Percentiles rank a stretch among this genome's conserved stretches.
These are phyloP conservation scores for Austroboletus niveus DNA, from an alignment of 1,284 basidiomycete species.

Conservation along the genomic window DNA sequence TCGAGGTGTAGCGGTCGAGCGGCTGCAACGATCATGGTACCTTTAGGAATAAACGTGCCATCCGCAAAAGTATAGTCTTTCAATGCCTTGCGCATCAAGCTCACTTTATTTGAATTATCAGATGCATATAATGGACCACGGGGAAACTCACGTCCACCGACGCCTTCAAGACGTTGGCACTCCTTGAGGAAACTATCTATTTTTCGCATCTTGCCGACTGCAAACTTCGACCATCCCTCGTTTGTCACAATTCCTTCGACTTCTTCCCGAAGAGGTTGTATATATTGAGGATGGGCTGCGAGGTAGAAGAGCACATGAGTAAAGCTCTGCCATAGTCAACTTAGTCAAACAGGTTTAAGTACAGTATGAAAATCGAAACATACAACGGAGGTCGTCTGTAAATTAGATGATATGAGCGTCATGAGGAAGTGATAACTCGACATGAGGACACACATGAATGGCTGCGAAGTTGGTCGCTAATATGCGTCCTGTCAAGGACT, in stretches of 20 bases:
- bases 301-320: slow-evolving; percentile 38
- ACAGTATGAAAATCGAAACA: not conserved
- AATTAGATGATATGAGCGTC: not conserved
- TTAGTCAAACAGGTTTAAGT: not conserved
- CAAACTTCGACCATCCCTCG: slow-evolving; percentile 45
- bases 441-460: slow-evolving; percentile 29
- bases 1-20: slow-evolving; percentile 26
- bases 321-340: slow-evolving; percentile 23
- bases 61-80: slow-evolving; percentile 40
- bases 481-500: slow-evolving; percentile 32
- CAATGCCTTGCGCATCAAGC: slow-evolving; percentile 32
- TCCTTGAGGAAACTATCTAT: slow-evolving; percentile 50
- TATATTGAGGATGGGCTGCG: slow-evolving; percentile 37
- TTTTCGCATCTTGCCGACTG: slow-evolving; percentile 41
- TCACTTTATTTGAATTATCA: slow-evolving; percentile 18
- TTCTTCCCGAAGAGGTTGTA: slow-evolving; percentile 43
- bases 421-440: not conserved
- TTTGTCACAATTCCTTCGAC: slow-evolving; percentile 35
- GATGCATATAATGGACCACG: not conserved
- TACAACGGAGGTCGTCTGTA: slow-evolving; percentile 18
- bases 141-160: slow-evolving; percentile 25
- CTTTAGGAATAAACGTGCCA: slow-evolving; percentile 39
- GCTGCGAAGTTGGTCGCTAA: slow-evolving; percentile 40
- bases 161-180: slow-evolving; percentile 35
- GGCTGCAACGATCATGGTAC: slow-evolving; percentile 26